A percentile compares a stretch with the other conserved stretches of the same genome.
Conservation (phyloP, 169 alveolate genomes). For the Cryptosporidium bovis region DNA sequence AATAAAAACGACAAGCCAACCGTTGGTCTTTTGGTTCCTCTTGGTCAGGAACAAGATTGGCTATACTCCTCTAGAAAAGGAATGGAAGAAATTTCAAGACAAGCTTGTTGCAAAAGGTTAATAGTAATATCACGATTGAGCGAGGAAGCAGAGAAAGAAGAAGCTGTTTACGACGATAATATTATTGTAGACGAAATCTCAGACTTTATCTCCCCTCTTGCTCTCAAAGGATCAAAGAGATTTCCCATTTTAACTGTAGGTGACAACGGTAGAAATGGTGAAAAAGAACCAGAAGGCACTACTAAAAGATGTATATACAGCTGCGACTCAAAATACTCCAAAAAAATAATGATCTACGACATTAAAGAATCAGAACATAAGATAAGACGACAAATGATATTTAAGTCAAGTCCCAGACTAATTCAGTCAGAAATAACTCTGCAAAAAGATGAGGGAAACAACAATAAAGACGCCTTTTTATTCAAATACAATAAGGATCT, state of each 20-base stretch:
- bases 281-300: not conserved
- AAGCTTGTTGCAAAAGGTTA: constrained; percentile 43
- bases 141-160: not conserved
- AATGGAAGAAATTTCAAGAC: constrained; percentile 33
- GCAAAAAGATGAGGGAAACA: not conserved
- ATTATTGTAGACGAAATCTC: constrained; percentile 8
- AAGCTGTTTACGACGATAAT: not conserved
- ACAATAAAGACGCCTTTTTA: no score
- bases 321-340: constrained; percentile 38
- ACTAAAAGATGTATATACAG: constrained; percentile 8
- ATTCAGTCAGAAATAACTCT: constrained; percentile 55
- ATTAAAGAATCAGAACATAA: constrained; percentile 10
- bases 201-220: constrained; percentile 32
- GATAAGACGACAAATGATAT: constrained; percentile 43
- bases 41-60: constrained; percentile 69
- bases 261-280: not conserved
- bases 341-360: constrained; percentile 30
- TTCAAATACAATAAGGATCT: constrained; percentile 14
- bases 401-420: constrained; percentile 59
- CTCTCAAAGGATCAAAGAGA: constrained; percentile 31
- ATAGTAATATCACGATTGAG: constrained; percentile 36
- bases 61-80: constrained; percentile 59
- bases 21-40: constrained; percentile 54
- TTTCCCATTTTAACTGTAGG: constrained; percentile 58
- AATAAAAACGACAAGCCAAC: constrained; percentile 21